phyloP scores from a whole-genome alignment of 345 rosid genomes.

The Brassica carinata region DNA sequence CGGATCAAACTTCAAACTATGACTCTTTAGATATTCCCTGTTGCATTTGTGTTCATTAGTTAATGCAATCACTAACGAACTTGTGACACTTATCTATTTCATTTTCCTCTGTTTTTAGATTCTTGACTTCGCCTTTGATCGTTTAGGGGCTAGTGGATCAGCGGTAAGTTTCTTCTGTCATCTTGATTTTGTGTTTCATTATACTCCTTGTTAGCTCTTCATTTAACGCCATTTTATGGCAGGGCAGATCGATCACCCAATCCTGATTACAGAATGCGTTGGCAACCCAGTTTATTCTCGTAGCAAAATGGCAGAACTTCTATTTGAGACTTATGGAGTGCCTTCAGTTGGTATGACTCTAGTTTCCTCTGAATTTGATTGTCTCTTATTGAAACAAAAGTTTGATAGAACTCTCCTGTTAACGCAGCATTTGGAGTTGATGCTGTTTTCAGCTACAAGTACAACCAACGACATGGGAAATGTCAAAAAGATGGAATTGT shows the following conservation, averaged over 20 bases:
- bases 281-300: slow-evolving; percentile 95
- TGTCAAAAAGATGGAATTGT: slow-evolving; percentile 87
- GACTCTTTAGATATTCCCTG: neutral
- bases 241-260: slow-evolving; percentile 91
- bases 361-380: neutral
- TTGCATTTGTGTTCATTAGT: neutral
- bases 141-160: slow-evolving; percentile 84
- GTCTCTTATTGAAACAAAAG: neutral
- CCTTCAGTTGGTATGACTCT: slow-evolving; percentile 79
- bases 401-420: slow-evolving; percentile 12
- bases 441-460: slow-evolving; percentile 92
- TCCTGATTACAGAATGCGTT: slow-evolving; percentile 88
- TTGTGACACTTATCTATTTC: neutral
- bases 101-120: slow-evolving; percentile 48
- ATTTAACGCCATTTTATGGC: slow-evolving; percentile 53
- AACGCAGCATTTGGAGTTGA: slow-evolving; percentile 88
- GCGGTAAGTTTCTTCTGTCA: slow-evolving; percentile 46
- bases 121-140: slow-evolving; percentile 93
- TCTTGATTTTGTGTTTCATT: slow-evolving; percentile 20
- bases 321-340: slow-evolving; percentile 95
- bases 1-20: neutral
- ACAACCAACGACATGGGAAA: slow-evolving; percentile 77
- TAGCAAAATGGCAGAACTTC: slow-evolving; percentile 97
- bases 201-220: slow-evolving; percentile 31
- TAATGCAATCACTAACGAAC: neutral